Evolutionary conservation across 2,329 filamentous ascomycete genomes (phyloP).

Genomic region (Claviceps maximensis): DNA sequence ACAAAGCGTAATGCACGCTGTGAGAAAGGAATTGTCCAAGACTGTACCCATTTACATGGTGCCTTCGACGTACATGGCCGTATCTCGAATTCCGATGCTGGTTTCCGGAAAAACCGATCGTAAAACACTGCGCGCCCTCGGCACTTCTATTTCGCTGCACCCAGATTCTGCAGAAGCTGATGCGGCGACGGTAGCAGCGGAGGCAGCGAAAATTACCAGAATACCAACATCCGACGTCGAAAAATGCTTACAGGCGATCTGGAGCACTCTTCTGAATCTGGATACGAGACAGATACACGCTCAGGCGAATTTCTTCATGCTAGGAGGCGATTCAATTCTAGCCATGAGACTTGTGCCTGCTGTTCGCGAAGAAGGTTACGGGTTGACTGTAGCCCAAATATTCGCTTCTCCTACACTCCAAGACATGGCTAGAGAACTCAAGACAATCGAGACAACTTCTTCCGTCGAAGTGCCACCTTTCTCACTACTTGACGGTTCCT

Average conservation of each 20-base stretch:
- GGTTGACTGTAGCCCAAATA: neutral
- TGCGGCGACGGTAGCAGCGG: neutral
- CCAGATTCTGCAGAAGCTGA: neutral
- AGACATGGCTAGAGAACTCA: neutral
- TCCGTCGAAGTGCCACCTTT: neutral
- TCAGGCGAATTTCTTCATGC: conserved; percentile 1
- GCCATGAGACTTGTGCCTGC: conserved; percentile 4
- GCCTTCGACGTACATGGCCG: neutral
- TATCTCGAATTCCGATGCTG: conserved; percentile 1
- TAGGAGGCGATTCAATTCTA: conserved; percentile 1
- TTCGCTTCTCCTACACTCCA: neutral
- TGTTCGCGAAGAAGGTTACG: neutral
- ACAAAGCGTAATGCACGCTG: neutral
- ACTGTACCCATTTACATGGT: neutral
- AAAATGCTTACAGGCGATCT: neutral
- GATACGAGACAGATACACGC: neutral
- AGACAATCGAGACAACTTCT: neutral
- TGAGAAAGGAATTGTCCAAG: neutral
- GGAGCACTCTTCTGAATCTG: neutral
- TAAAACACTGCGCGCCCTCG: neutral
- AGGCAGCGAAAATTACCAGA: neutral
- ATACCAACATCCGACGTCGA: neutral
- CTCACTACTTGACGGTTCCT: neutral
- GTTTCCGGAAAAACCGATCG: neutral
- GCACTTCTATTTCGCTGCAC: neutral